A percentile compares a stretch with the other conserved stretches of the same genome.
These are phyloP conservation scores for Eragrostis tef DNA, from an alignment of 202 grass and related monocot species.

Conservation along the genomic window DNA sequence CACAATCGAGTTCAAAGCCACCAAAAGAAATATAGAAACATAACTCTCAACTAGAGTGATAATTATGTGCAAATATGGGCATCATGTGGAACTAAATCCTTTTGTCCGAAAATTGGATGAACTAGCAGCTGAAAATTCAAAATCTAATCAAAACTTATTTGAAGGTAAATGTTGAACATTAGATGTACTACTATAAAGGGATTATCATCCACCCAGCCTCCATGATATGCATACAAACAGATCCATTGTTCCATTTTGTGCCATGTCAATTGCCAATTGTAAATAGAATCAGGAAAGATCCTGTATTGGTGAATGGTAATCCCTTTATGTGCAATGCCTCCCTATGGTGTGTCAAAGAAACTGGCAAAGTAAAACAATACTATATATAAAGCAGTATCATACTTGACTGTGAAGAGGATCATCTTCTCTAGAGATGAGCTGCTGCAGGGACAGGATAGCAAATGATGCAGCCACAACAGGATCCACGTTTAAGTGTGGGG, in stretches of 20 bases:
- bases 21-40: not conserved
- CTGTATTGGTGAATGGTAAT: not conserved
- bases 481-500: slow-evolving; percentile 72
- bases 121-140: slow-evolving; percentile 17
- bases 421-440: slow-evolving; percentile 72
- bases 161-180: not conserved
- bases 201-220: not conserved
- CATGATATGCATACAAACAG: not conserved
- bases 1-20: not conserved
- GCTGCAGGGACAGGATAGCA: slow-evolving; percentile 66
- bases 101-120: slow-evolving; percentile 1
- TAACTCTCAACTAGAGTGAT: not conserved
- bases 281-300: not conserved
- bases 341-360: not conserved
- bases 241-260: not conserved
- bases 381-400: slow-evolving; percentile 21
- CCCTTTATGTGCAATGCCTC: not conserved
- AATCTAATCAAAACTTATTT: not conserved
- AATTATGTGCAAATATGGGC: not conserved
- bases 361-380: slow-evolving; percentile 17
- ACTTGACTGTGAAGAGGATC: slow-evolving; percentile 86
- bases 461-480: slow-evolving; percentile 67
- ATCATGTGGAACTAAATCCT: not conserved
- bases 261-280: too few species aligned
- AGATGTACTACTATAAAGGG: not conserved